Conservation (phyloP, 371 early-diverging fungal species). For the Aphelidium insulamus region DNA sequence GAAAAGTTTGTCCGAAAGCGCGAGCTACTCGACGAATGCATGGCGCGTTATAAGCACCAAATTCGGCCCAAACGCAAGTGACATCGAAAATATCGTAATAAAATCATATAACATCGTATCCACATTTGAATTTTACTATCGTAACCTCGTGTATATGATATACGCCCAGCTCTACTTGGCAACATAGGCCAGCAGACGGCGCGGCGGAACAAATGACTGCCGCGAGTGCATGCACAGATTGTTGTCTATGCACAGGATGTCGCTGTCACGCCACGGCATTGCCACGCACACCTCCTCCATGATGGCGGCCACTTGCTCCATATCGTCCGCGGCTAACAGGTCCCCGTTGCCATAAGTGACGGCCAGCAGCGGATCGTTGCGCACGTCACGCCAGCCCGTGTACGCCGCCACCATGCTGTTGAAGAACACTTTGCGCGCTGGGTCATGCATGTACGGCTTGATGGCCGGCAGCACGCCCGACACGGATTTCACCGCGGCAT, state of each 20-base stretch:
- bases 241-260: conserved; percentile 10
- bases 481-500: conserved; percentile 8
- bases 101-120: too few species aligned
- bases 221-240: conserved; percentile 9
- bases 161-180: too few species aligned
- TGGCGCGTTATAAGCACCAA: too few species aligned
- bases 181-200: too few species aligned
- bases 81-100: too few species aligned
- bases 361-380: conserved; percentile 7
- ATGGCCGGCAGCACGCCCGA: conserved; percentile 7
- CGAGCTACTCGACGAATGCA: too few species aligned
- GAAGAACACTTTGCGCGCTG: conserved; percentile 5
- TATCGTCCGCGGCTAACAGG: conserved; percentile 3
- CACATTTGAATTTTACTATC: too few species aligned
- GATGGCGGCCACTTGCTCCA: conserved; percentile 4
- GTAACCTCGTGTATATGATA: too few species aligned
- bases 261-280: conserved; percentile 8
- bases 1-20: too few species aligned
- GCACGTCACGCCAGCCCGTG: conserved; percentile 7
- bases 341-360: conserved; percentile 9
- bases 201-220: conserved; percentile 6
- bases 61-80: too few species aligned
- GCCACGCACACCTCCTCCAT: conserved; percentile 6
- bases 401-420: conserved; percentile 12
- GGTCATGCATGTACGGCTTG: conserved; percentile 5